Conservation (phyloP, 1,139 yeast species). For the Pichia sp. region DNA sequence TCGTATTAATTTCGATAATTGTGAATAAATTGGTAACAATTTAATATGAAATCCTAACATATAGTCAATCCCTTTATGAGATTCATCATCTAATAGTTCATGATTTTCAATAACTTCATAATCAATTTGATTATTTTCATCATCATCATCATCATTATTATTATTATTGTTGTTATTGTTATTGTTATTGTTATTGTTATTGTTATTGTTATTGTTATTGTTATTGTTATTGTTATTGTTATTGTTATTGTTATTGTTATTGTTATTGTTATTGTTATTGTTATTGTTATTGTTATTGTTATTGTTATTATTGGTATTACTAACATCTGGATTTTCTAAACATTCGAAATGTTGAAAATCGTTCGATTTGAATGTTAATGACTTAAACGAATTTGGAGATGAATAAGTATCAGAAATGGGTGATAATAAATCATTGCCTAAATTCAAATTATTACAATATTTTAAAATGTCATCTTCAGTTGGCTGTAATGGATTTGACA, state of each 20-base stretch:
- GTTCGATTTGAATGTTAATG: not conserved
- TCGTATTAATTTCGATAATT: constrained; percentile 40
- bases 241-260: constrained; percentile 5
- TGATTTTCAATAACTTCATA: constrained; percentile 21
- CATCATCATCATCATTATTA: constrained; percentile 5
- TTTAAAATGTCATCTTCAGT: constrained; percentile 20
- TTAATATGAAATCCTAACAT: constrained; percentile 53
- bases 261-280: constrained; percentile 5
- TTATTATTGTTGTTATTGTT: too few relatives aligned
- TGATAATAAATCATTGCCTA: constrained; percentile 1
- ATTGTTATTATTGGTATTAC: not conserved
- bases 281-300: constrained; percentile 9
- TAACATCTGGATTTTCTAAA: not conserved
- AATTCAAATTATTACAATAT: constrained; percentile 9
- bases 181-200: constrained; percentile 2
- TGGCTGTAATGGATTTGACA: constrained; percentile 35
- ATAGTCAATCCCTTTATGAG: constrained; percentile 44
- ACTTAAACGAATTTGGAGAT: constrained; percentile 2
- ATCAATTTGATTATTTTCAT: constrained; percentile 19
- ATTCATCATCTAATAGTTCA: constrained; percentile 20
- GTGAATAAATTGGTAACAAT: constrained; percentile 45
- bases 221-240: constrained; percentile 3
- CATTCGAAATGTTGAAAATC: not conserved
- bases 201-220: constrained; percentile 6
- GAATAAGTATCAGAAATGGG: constrained; percentile 11